Evolutionary conservation across 2,329 filamentous ascomycete genomes (phyloP).

Genomic region (Pseudogymnoascus sp.): DNA sequence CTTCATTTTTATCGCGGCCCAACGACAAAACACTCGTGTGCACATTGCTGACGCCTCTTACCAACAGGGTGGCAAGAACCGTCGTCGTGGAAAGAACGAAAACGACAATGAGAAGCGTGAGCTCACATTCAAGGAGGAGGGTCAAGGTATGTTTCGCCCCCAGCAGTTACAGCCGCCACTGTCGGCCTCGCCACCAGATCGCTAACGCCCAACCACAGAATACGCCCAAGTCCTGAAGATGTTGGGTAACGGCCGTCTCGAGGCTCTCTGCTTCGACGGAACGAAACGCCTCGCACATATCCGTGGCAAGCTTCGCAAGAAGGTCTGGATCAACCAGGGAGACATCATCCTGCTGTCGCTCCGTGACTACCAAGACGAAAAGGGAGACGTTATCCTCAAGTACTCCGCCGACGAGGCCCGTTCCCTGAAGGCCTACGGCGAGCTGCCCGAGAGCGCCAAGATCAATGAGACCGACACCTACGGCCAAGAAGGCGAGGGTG

Average conservation of each 20-base stretch:
- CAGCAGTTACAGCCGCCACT: constrained; percentile 4
- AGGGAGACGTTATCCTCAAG: constrained; percentile 89
- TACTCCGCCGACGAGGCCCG: constrained; percentile 94
- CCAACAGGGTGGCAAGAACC: constrained; percentile 86
- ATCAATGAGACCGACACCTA: constrained; percentile 99
- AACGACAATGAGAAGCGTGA: constrained; percentile 99
- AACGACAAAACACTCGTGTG: constrained; percentile 7
- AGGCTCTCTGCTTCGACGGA: constrained; percentile 89
- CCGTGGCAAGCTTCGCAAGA: constrained; percentile 96
- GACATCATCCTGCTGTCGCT: constrained; percentile 86
- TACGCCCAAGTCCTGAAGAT: constrained; percentile 89
- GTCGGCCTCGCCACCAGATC: background rate
- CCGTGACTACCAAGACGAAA: constrained; percentile 89
- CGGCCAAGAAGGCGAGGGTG: constrained; percentile 83
- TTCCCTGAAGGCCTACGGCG: constrained; percentile 91
- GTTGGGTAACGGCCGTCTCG: constrained; percentile 89
- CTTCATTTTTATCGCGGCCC: constrained; percentile 8
- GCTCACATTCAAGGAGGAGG: constrained; percentile 97
- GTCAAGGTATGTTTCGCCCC: constrained; percentile 53
- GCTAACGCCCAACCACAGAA: constrained; percentile 35
- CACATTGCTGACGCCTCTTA: constrained; percentile 16
- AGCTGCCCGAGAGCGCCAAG: constrained; percentile 94
- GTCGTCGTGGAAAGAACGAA: constrained; percentile 97
- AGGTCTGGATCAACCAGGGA: constrained; percentile 99
- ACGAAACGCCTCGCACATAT: constrained; percentile 77